These are phyloP conservation scores for Fusarium clavum DNA, from an alignment of 2,329 filamentous ascomycete species.

Conservation along the genomic window DNA sequence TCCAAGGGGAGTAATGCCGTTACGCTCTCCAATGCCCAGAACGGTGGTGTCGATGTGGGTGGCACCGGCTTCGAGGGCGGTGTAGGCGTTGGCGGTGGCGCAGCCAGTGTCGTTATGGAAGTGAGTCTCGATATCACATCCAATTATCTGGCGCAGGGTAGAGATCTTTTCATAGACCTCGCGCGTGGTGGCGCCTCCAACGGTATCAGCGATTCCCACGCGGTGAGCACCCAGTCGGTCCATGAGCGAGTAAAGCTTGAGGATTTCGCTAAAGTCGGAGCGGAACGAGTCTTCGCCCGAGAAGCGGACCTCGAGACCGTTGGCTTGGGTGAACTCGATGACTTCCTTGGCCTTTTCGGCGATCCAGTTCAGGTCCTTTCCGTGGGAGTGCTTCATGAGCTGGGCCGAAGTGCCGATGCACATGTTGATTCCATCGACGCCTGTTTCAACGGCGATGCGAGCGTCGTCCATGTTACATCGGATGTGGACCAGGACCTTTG, in stretches of 20 bases:
- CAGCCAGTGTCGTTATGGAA: slow-evolving; percentile 92
- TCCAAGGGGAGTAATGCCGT: slow-evolving; percentile 76
- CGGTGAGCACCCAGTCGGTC: slow-evolving; percentile 85
- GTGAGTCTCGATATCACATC: slow-evolving; percentile 72
- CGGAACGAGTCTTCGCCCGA: slow-evolving; percentile 89
- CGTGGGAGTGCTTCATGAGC: slow-evolving; percentile 86
- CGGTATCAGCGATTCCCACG: slow-evolving; percentile 95
- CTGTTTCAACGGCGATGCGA: slow-evolving; percentile 82
- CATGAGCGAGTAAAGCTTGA: slow-evolving; percentile 84
- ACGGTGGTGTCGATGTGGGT: slow-evolving; percentile 87
- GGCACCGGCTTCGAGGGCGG: slow-evolving; percentile 88
- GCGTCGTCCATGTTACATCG: slow-evolving; percentile 62
- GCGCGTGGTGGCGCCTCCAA: slow-evolving; percentile 83
- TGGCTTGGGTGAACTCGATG: slow-evolving; percentile 49
- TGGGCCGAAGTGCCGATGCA: slow-evolving; percentile 88
- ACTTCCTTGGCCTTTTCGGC: slow-evolving; percentile 63
- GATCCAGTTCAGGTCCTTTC: slow-evolving; percentile 91
- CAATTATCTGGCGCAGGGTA: slow-evolving; percentile 72
- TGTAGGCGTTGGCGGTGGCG: slow-evolving; percentile 88
- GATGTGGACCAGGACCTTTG: slow-evolving; percentile 52
- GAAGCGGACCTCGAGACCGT: slow-evolving; percentile 51
- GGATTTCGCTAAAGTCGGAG: slow-evolving; percentile 79
- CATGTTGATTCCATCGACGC: slow-evolving; percentile 71
- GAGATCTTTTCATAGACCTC: slow-evolving; percentile 91
- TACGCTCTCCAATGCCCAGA: slow-evolving; percentile 60